Evolutionary conservation across 1,284 basidiomycete species (phyloP), one percentile per base, ranked within the genome.

Genomic region (Pseudozyma tsukubaensis): DNA sequence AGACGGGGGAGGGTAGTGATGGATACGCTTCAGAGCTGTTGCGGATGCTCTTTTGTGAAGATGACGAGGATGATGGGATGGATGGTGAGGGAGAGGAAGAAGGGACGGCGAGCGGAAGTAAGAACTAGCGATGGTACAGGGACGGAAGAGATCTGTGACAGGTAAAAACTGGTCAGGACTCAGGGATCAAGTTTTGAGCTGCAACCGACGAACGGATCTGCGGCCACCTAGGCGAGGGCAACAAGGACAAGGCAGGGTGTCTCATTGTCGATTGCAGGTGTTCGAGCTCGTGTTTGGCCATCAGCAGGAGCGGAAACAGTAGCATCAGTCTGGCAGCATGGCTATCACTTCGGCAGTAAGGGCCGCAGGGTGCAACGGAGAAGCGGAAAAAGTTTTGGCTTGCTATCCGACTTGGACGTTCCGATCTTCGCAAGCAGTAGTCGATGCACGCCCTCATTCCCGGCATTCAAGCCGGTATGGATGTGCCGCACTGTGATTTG

Each of bases 11-110:
- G 48, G 47, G 3, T 13, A 29, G 6, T 29, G 24, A 29, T 29
- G 6, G 24, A 29, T 56, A 50, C 61, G 50, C 55, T 64, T 64
- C 54, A 47, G 54, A 63, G 60, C 54, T 52, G 29, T 51, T 57
- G 47, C 35, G 10, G 21, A 42, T 35, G 49, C 54, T 64, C 61
- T 58, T 49, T 37, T 34, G 44, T 57, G 61, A 63, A 63, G 54
- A 39, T 54, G 37, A 42, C 13, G 53, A 29, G 51, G 45, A 53
- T 10, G 42, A 18, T 44, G n/a, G 42, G 14, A 50, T 9, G 54
- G 48, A 44, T 24, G 57, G 9, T 51, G 57, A 42, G 40, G 32
- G 35, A 50, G 40, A 48, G 34, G 47, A 50, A 29, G 52, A 36
- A 39, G 32, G 32, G 16, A 32, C 21, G 13, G 29, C 6, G 43